Conservation (phyloP, 106 monocot genomes). For the Ottelia alismoides region DNA sequence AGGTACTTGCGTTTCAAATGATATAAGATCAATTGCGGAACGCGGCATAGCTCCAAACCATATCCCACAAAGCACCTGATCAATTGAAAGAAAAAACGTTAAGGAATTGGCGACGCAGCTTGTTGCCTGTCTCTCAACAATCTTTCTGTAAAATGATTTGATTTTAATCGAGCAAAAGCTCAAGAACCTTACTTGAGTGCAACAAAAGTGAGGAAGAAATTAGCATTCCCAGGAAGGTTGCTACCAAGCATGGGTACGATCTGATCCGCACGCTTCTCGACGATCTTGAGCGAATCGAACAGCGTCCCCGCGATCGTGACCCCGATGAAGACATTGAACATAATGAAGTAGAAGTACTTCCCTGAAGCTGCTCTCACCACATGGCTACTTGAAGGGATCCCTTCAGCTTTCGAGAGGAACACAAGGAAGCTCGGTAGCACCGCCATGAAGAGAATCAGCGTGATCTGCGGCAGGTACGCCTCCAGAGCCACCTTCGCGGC, state of each 20-base stretch:
- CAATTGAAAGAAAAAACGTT: no score
- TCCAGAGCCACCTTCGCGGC: conserved; percentile 43
- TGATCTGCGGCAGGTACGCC: conserved; percentile 66
- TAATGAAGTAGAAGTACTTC: conserved; percentile 69
- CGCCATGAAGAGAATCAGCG: conserved; percentile 66
- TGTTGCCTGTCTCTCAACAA: no score
- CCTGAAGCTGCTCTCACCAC: conserved; percentile 48
- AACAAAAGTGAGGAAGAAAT: conserved; percentile 75
- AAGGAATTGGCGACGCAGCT: no score
- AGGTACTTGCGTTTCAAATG: conserved; percentile 78
- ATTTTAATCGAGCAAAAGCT: no score
- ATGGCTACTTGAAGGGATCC: conserved; percentile 48
- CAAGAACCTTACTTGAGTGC: conserved; percentile 80
- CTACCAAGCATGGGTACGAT: conserved; percentile 28
- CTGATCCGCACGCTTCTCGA: conserved; percentile 30
- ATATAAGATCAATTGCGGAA: conserved; percentile 73
- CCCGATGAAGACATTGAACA: conserved; percentile 78
- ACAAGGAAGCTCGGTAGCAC: conserved; percentile 52
- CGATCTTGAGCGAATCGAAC: conserved; percentile 28
- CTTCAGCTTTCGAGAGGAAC: conserved; percentile 64
- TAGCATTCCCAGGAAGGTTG: conserved; percentile 56
- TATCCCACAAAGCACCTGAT: conserved; percentile 89
- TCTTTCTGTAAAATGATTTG: no score
- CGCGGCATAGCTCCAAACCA: conserved; percentile 88
- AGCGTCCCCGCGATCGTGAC: conserved; percentile 45